Conservation (phyloP, 257 asterid species). For the Lycium ferocissimum region DNA sequence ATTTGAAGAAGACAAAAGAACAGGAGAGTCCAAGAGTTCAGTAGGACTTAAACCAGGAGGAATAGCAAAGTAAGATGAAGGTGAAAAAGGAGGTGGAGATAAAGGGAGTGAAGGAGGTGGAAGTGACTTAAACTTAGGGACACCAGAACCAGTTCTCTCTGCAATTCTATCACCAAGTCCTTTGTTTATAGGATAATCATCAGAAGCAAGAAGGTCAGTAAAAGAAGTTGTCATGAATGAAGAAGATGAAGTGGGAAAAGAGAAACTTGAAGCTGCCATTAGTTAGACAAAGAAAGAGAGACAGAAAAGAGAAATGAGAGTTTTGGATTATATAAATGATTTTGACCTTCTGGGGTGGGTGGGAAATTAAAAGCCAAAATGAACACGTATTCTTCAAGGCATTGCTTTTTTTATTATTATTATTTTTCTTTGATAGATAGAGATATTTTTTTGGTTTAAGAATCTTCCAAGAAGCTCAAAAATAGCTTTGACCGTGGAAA, state of each 20-base stretch:
- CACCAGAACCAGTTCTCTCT: slow-evolving; percentile 69
- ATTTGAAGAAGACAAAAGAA: slow-evolving; percentile 62
- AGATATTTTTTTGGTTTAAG: background rate
- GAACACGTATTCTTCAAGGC: slow-evolving; percentile 34
- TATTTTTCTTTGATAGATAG: background rate
- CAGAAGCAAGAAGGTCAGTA: slow-evolving; percentile 64
- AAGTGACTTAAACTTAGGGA: slow-evolving; percentile 78
- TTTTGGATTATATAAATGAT: background rate
- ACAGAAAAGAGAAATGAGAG: background rate
- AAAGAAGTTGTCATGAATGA: slow-evolving; percentile 58
- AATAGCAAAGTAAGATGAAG: slow-evolving; percentile 80
- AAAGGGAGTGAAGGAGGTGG: slow-evolving; percentile 87
- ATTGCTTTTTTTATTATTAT: background rate
- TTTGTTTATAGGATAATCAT: slow-evolving; percentile 42
- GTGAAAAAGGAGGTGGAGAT: slow-evolving; percentile 67
- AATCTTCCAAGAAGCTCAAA: slow-evolving; percentile 32
- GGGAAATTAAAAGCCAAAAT: slow-evolving; percentile 19
- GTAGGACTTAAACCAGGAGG: slow-evolving; percentile 88
- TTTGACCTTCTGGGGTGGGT: background rate
- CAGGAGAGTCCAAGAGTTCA: slow-evolving; percentile 82
- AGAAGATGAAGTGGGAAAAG: slow-evolving; percentile 31
- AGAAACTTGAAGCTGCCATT: slow-evolving; percentile 50
- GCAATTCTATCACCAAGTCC: slow-evolving; percentile 68
- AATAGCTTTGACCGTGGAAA: slow-evolving; percentile 40
- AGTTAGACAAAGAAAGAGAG: background rate